phyloP scores from a whole-genome alignment of 768 basidiomycete species.

The Pleurotus cornucopiae region DNA sequence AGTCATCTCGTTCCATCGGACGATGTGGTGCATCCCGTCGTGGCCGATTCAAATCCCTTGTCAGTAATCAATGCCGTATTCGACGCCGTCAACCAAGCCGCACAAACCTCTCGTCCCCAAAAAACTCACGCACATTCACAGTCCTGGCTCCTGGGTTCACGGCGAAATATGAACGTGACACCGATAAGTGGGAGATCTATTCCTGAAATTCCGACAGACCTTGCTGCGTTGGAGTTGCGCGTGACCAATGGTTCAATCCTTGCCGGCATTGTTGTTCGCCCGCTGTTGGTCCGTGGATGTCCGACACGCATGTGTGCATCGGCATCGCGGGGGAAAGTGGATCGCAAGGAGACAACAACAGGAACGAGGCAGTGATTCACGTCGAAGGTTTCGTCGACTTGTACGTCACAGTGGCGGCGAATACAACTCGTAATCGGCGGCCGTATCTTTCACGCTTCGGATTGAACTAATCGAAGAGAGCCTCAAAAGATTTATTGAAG shows the following conservation, averaged over 20 bases:
- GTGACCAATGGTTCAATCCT: conserved; percentile 23
- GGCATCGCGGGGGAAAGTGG: conserved; percentile 23
- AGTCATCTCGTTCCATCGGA: conserved; percentile 25
- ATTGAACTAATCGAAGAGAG: conserved; percentile 35
- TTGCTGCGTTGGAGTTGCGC: conserved; percentile 23
- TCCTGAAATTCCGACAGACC: conserved; percentile 27
- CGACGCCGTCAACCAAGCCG: conserved; percentile 22
- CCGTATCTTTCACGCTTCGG: conserved; percentile 35
- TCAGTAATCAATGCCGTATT: conserved; percentile 19
- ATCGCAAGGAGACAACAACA: conserved; percentile 29
- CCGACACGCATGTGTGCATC: conserved; percentile 26
- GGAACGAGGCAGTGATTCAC: conserved; percentile 33
- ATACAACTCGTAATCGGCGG: conserved; percentile 30
- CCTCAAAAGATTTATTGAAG: neutral
- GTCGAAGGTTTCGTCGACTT: conserved; percentile 41
- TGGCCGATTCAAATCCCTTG: conserved; percentile 13
- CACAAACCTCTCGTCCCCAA: conserved; percentile 23
- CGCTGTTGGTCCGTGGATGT: conserved; percentile 37
- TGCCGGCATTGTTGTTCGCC: conserved; percentile 42
- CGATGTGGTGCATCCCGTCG: conserved; percentile 27
- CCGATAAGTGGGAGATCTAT: conserved; percentile 19
- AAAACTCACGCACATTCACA: conserved; percentile 42
- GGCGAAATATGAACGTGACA: conserved; percentile 27
- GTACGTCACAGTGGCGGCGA: conserved; percentile 35
- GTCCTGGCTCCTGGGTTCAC: conserved; percentile 38